Evolutionary conservation across 2,329 filamentous ascomycete species (phyloP), one percentile per base, ranked within the genome.

Genomic region (Scleromitrula shiraiana): DNA sequence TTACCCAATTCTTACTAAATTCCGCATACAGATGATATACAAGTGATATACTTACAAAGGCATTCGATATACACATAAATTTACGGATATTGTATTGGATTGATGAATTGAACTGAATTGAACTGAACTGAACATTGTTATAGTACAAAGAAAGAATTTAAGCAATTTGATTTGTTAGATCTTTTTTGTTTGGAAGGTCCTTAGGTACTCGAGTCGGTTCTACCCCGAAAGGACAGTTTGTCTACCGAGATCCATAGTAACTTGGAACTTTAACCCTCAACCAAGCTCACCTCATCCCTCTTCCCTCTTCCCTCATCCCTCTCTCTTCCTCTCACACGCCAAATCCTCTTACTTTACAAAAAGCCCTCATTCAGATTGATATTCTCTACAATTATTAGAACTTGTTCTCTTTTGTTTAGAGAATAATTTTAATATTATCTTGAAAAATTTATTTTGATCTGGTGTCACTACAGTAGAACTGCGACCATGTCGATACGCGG

Each of bases 401-500:
- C 29, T 15, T 45, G 15, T n/a, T n/a, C n/a, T 32, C 26, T 40
- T 27, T 23, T 24, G 26, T 40, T 22, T 47, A 20, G 45, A 42
- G 22, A 17, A 35, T 35, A 35, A 38, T 2, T 14, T 5, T 7
- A 15, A 27, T 29, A 24, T n/a, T 12, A 29, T 24, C 15, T 29
- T 33, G 19, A 19, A 20, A 20, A 9, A 7, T 23, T 23, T 46
- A 36, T 40, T 55, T 46, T 43, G 45, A 55, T 53, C 52, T 54
- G 55, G 59, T 56, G 52, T 47, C 46, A 24, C 22, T 37, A 54
- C 53, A 60, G 56, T 56, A 56, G 58, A 59, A 58, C 55, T 60
- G 57, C 56, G 55, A 58, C 51, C 58, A 79, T 78, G 72, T 76
- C 59, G 62, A 79, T 79, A 64, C 68, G 76, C 64, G 76, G 76